phyloP scores from a whole-genome alignment of 371 early-diverging fungal genomes.

The Saksenaea oblongispora region DNA sequence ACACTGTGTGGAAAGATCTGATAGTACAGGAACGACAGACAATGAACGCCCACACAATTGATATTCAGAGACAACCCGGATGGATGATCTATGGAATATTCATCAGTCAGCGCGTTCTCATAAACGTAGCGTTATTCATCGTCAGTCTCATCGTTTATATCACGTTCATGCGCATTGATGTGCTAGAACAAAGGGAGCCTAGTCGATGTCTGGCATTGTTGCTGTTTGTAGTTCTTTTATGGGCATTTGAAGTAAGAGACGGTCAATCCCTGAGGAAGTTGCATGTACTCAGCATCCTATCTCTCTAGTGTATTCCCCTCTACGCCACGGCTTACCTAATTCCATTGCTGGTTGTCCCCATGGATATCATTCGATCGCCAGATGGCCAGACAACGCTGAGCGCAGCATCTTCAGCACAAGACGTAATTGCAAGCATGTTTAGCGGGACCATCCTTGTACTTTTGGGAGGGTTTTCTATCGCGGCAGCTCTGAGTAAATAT shows the following conservation, averaged over 20 bases:
- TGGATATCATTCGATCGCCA: conserved; percentile 62
- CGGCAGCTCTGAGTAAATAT: conserved; percentile 72
- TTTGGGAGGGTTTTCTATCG: conserved; percentile 93
- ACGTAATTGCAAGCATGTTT: conserved; percentile 90
- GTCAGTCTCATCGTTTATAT: conserved; percentile 56
- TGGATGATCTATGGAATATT: conserved; percentile 15
- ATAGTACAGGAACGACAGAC: conserved; percentile 67
- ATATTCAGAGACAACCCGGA: conserved; percentile 20
- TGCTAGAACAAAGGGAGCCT: conserved; percentile 61
- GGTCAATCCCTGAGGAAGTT: background rate
- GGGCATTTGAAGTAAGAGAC: conserved; percentile 62
- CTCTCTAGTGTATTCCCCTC: conserved; percentile 54
- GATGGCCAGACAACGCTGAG: conserved; percentile 29
- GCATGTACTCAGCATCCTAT: background rate
- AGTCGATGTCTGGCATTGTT: conserved; percentile 61
- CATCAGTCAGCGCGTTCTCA: background rate
- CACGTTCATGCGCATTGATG: conserved; percentile 44
- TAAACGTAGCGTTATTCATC: conserved; percentile 17
- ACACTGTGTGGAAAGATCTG: conserved; percentile 83
- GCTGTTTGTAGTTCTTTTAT: conserved; percentile 60
- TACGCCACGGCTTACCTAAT: conserved; percentile 79
- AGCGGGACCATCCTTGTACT: conserved; percentile 96
- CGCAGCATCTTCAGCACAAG: conserved; percentile 65
- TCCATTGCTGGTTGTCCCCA: conserved; percentile 70
- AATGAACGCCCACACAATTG: conserved; percentile 36